Base-by-base conservation (phyloP, 805 yeast genomes). In the Saccharomycopsis sp. region DNA sequence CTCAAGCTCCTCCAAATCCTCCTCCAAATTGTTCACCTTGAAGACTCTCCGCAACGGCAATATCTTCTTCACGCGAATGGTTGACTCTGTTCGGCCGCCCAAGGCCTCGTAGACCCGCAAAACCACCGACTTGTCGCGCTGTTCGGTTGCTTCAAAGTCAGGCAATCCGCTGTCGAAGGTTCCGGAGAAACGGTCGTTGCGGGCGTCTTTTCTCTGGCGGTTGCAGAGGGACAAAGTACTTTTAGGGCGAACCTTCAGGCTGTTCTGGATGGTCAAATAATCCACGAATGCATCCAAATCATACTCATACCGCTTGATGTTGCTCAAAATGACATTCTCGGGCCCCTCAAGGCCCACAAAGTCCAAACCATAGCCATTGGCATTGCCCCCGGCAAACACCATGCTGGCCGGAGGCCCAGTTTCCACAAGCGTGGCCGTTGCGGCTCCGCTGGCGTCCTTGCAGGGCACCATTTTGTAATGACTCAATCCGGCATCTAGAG, bases 291-390 rank as follows among this genome's bases (percentile, higher is more conserved):
- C 77, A 51, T 77, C 83, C 34, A 68, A 74, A 68, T 92, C 97
- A 66, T 87, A 90, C 67, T 91, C 97, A 12, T 89, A 91, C 64
- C 98, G 80, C 72, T 94, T 94, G 53, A 94, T 70, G 63, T 89
- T 83, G 2, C 92, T 83, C 53, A 92, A 69, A 4, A 91, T 78
- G 57, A 92, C 73, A 60, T 84, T 81, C 5, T 40, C 57, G 8
- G 47, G 34, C 24, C 56, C 56, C n/a, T 52, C 52, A 8, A 62
- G 37, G 18, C 40, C 50, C 34, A 60, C 44, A 29, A 60, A 62
- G 46, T 62, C 54, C 23, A 66, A 63, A 24, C n/a, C n/a, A n/a
- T n/a, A n/a, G n/a, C n/a, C n/a, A n/a, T n/a, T n/a, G n/a, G n/a
- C n/a, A n/a, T n/a, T n/a, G n/a, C n/a, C n/a, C n/a, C n/a, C n/a